Evolutionary conservation across 2,329 filamentous ascomycete species (phyloP).

Genomic region (Penicillium sclerotiorum): DNA sequence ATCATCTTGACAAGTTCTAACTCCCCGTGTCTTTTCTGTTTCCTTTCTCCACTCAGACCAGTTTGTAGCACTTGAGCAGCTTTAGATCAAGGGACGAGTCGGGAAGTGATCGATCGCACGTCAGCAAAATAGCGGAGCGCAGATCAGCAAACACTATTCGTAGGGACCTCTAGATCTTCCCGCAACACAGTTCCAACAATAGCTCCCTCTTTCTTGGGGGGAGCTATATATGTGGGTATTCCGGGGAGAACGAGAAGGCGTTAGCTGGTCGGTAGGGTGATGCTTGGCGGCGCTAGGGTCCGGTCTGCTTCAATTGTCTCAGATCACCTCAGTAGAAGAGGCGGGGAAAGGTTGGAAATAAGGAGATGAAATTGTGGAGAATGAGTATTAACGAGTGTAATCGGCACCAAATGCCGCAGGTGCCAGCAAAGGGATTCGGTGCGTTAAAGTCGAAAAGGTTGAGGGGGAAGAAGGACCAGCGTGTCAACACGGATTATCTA

Average conservation of each 20-base stretch:
- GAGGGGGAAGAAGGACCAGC: conserved; percentile 3
- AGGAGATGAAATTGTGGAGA: background rate
- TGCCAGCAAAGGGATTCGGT: conserved; percentile 4
- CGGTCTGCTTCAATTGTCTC: background rate
- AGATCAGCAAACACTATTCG: background rate
- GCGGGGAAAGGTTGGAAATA: background rate
- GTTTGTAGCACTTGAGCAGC: no score
- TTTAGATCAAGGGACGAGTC: no score
- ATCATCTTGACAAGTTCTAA: conserved; percentile 17
- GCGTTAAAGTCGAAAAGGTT: background rate
- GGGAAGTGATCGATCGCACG: background rate
- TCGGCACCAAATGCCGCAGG: conserved; percentile 29
- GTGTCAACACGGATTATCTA: conserved; percentile 20
- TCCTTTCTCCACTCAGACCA: no score
- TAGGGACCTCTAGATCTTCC: background rate
- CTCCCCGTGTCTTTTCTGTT: no score
- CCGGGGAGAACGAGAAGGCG: conserved; percentile 10
- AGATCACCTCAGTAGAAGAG: background rate
- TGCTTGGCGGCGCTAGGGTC: conserved; percentile 9
- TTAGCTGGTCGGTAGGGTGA: conserved; percentile 7
- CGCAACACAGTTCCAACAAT: background rate
- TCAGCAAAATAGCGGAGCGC: background rate
- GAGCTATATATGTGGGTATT: conserved; percentile 10
- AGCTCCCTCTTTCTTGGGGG: background rate
- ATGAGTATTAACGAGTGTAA: conserved; percentile 31